Conservation (phyloP, 2,329 filamentous ascomycete species). For the Talaromyces verruculosus region DNA sequence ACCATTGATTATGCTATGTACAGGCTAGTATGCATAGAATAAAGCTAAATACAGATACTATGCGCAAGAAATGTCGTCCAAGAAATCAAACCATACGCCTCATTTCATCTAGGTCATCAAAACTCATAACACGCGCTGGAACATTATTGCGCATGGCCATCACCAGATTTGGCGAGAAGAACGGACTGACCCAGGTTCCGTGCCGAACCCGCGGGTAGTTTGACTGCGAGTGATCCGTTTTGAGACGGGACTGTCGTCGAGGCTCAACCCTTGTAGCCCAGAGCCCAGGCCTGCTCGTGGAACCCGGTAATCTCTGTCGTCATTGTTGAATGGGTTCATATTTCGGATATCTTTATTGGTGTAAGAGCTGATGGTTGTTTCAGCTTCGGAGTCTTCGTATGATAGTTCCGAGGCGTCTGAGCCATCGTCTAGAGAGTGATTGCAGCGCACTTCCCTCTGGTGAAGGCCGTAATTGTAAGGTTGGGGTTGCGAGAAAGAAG, state of each 20-base stretch:
- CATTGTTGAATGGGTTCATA: constrained; percentile 42
- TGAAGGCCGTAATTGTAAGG: background rate
- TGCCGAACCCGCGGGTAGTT: constrained; percentile 3
- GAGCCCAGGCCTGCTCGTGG: constrained; percentile 15
- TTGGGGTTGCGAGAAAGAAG: constrained; percentile 12
- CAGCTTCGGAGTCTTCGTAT: constrained; percentile 39
- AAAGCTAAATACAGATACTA: constrained; percentile 6
- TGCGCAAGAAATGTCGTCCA: background rate
- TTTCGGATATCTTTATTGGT: constrained; percentile 38
- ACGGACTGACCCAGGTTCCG: background rate
- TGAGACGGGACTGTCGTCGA: constrained; percentile 17
- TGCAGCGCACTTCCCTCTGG: constrained; percentile 19
- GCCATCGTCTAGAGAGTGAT: constrained; percentile 28
- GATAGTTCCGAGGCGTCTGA: constrained; percentile 33
- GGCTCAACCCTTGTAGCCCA: constrained; percentile 20
- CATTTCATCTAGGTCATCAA: constrained; percentile 2
- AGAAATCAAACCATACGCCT: background rate
- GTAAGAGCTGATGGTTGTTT: constrained; percentile 30
- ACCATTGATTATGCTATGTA: background rate
- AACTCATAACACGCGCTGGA: background rate
- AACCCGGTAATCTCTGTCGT: background rate
- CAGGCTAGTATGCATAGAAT: background rate
- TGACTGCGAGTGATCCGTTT: constrained; percentile 19
- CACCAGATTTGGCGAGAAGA: background rate
- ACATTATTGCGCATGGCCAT: background rate